Evolutionary conservation across 2,329 filamentous ascomycete species (phyloP).

Genomic region (Cadophora gregata): DNA sequence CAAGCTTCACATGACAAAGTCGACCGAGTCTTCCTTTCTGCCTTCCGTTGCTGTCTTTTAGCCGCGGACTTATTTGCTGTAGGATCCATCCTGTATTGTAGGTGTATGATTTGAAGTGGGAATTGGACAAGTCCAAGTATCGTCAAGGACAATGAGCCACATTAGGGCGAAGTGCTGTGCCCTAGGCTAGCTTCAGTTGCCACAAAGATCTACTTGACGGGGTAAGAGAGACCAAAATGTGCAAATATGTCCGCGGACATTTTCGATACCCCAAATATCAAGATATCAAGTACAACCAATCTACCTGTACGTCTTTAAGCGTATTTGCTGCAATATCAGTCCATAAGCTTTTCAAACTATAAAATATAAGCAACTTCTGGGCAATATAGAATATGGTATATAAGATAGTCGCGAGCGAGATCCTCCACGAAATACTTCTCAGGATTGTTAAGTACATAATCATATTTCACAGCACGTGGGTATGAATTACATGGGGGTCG

Average conservation of each 20-base stretch:
- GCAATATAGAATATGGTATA: no score
- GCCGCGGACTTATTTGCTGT: conserved; percentile 18
- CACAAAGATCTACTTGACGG: neutral
- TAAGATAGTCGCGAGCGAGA: no score
- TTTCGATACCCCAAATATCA: conserved; percentile 9
- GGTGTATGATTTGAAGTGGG: neutral
- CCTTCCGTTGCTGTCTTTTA: conserved; percentile 22
- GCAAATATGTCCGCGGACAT: conserved; percentile 25
- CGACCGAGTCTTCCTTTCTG: conserved; percentile 27
- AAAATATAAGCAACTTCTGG: no score
- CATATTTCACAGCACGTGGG: no score
- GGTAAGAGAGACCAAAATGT: neutral
- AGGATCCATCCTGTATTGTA: neutral
- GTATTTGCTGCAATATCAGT: no score
- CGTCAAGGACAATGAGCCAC: neutral
- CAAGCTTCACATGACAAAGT: conserved; percentile 36
- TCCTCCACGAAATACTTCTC: no score
- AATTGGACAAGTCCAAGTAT: neutral
- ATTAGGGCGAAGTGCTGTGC: conserved; percentile 6
- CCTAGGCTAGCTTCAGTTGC: conserved; percentile 6
- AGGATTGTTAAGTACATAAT: no score
- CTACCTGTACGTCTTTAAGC: no score
- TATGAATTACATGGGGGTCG: neutral
- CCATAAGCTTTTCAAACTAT: no score
- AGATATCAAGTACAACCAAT: neutral